Evolutionary conservation across 2,329 filamentous ascomycete species (phyloP).

Genomic region (Venturiaceae sp.): DNA sequence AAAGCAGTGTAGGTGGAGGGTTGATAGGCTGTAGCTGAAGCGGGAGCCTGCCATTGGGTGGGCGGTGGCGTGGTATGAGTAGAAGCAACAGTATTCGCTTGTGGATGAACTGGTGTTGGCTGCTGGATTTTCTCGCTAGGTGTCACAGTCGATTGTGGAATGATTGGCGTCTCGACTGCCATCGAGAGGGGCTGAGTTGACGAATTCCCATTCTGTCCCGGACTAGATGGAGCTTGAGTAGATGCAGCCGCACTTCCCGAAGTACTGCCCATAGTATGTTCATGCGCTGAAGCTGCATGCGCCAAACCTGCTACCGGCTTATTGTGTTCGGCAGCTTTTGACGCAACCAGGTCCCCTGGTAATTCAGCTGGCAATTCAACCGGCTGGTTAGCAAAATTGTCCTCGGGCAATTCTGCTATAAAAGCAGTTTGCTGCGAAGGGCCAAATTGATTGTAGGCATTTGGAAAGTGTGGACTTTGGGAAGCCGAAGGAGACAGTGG

Average conservation of each 20-base stretch:
- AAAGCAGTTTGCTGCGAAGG: neutral
- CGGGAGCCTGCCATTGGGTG: neutral
- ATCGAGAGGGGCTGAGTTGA: neutral
- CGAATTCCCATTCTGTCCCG: neutral
- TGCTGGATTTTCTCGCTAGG: neutral
- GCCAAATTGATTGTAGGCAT: neutral
- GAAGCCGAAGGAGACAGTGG: neutral
- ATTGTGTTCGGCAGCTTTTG: neutral
- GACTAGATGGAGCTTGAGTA: neutral
- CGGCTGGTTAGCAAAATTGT: neutral
- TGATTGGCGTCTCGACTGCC: neutral
- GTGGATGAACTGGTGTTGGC: neutral
- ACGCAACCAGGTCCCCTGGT: neutral
- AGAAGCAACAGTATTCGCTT: neutral
- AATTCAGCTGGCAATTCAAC: neutral
- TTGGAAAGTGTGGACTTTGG: neutral
- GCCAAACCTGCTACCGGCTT: neutral
- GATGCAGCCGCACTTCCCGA: neutral
- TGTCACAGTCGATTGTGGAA: neutral
- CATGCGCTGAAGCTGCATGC: neutral
- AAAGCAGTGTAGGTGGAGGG: neutral
- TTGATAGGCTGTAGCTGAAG: neutral
- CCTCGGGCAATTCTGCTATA: constrained; percentile 1
- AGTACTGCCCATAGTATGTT: neutral
- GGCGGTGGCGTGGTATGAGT: neutral